Conservation (phyloP, 73 alveolate species). For the Paramecium tetraurelia region DNA sequence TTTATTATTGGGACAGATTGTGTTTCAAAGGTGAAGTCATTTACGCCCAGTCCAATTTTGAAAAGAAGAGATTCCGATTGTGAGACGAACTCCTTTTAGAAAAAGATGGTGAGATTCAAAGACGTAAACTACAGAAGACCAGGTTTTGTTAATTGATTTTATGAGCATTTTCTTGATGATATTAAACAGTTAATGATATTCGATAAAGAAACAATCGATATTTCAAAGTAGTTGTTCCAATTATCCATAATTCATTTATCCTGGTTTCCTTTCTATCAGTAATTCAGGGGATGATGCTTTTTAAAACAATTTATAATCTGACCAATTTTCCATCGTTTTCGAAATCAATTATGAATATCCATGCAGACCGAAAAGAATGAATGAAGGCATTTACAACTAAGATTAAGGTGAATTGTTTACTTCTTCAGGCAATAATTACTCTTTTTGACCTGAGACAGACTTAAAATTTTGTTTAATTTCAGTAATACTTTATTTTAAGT, state of each 20-base stretch:
- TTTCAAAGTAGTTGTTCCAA: constrained; percentile 14
- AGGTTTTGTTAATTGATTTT: not conserved
- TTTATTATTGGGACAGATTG: not conserved
- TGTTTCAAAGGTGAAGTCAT: not conserved
- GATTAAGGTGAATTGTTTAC: not conserved
- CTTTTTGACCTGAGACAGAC: not conserved
- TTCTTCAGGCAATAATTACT: not conserved
- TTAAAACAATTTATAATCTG: not conserved
- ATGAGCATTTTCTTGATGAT: not conserved
- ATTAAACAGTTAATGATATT: not conserved
- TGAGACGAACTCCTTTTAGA: not conserved
- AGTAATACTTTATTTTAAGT: not conserved
- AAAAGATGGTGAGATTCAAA: not conserved
- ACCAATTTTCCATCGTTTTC: not conserved
- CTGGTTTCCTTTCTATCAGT: constrained; percentile 14
- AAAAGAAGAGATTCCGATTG: not conserved
- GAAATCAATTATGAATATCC: not conserved
- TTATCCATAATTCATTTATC: not conserved
- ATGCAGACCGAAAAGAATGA: not conserved
- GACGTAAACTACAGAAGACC: not conserved
- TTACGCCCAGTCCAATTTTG: not conserved
- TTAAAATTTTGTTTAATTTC: not conserved
- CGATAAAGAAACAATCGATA: not conserved
- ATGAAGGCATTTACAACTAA: constrained; percentile 14
- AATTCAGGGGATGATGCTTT: constrained; percentile 18